Percentiles rank a stretch among this genome's conserved stretches.
Evolutionary conservation across 805 yeast genomes (phyloP).

Genomic region (Wickerhamomyces chaumierensis): DNA sequence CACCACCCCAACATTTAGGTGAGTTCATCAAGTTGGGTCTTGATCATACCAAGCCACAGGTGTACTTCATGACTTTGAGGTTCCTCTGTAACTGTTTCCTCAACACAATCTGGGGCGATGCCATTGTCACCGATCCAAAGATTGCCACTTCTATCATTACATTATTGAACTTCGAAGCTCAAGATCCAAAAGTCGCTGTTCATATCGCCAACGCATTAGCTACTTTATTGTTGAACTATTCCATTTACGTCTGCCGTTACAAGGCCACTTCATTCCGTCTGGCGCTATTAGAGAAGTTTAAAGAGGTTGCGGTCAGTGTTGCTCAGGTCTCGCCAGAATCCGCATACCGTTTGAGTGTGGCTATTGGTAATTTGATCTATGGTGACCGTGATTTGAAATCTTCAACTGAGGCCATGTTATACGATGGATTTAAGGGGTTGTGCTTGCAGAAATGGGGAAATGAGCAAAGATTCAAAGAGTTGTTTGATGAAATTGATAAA

Average conservation of each 20-base stretch:
- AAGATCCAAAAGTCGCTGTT: slow-evolving; percentile 10
- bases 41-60: slow-evolving; percentile 16
- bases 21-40: slow-evolving; percentile 32
- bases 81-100: slow-evolving; percentile 42
- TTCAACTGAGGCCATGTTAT: not conserved
- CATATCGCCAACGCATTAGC: slow-evolving; percentile 31
- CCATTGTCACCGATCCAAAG: slow-evolving; percentile 29
- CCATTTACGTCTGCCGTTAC: slow-evolving; percentile 25
- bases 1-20: slow-evolving; percentile 28
- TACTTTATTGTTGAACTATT: slow-evolving; percentile 38
- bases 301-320: slow-evolving; percentile 18
- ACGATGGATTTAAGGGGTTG: not conserved
- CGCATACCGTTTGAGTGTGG: slow-evolving; percentile 50
- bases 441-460: not conserved
- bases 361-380: slow-evolving; percentile 47
- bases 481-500: not conserved
- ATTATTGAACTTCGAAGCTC: slow-evolving; percentile 10
- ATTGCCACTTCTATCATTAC: slow-evolving; percentile 25
- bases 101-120: slow-evolving; percentile 35
- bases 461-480: not conserved
- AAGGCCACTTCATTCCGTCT: slow-evolving; percentile 20
- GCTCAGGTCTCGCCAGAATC: slow-evolving; percentile 44
- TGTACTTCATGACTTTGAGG: slow-evolving; percentile 44
- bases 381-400: slow-evolving; percentile 17
- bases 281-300: slow-evolving; percentile 19